Conservation (phyloP, 192 early-diverging fungal genomes). For the Podila horticola region DNA sequence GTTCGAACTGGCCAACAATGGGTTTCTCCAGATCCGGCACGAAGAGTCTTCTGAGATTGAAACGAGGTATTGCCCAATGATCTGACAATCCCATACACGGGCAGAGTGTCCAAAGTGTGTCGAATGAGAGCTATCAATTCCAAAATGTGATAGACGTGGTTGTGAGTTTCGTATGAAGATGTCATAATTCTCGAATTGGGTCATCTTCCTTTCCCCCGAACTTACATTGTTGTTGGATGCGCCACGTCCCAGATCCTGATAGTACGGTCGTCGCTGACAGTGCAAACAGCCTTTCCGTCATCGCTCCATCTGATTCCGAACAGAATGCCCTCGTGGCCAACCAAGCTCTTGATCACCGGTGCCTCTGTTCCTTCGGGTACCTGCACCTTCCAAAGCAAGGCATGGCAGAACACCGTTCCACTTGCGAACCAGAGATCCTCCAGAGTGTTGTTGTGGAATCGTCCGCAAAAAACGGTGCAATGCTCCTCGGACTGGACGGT, state of each 20-base stretch:
- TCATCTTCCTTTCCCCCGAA: not conserved
- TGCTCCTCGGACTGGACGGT: conserved; percentile 69
- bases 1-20: conserved; percentile 26
- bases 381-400: conserved; percentile 73
- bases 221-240: conserved; percentile 34
- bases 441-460: conserved; percentile 68
- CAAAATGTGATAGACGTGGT: not conserved
- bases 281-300: conserved; percentile 66
- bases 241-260: conserved; percentile 76
- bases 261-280: conserved; percentile 88
- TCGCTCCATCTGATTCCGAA: conserved; percentile 78
- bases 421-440: conserved; percentile 67
- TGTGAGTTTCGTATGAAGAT: not conserved
- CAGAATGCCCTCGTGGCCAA: conserved; percentile 80
- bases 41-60: conserved; percentile 84
- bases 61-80: conserved; percentile 65
- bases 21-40: conserved; percentile 81
- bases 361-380: conserved; percentile 48
- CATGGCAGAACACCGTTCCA: conserved; percentile 89
- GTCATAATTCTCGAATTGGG: not conserved
- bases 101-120: conserved; percentile 77
- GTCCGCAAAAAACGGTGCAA: conserved; percentile 81
- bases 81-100: conserved; percentile 82
- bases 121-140: conserved; percentile 7
- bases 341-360: conserved; percentile 54